Evolutionary conservation across 2,329 filamentous ascomycete species (phyloP), one percentile per base, ranked within the genome.

Genomic region (Xylaria arbuscula): DNA sequence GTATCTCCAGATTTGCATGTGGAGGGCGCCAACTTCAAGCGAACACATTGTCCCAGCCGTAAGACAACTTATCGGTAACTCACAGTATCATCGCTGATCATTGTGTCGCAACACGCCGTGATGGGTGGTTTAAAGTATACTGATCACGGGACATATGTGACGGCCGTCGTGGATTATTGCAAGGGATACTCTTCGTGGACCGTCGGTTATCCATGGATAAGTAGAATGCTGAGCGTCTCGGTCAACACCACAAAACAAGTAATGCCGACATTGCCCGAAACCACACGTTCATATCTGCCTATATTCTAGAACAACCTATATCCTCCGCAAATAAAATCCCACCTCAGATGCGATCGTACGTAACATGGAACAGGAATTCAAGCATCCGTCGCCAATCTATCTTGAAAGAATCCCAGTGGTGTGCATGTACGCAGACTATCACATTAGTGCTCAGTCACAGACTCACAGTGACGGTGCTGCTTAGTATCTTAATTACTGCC

Each of bases 241-340:
- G 40, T 68, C 54, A n/a, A 65, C 54, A 59, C 45, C 62, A 61
- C 50, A 59, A 40, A 58, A 53, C n/a, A n/a, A 60, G 66, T 62
- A 59, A 70, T 70, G 70, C 70, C 70, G 70, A 71, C 59, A 64
- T 66, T 69, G 70, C 66, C 64, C 67, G 71, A 69, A 61, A 61
- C 57, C 40, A 36, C 36, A 24, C 42, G 22, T 54, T 32, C 7
- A 28, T 3, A 45, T n/a, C 19, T 40, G 40, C 53, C 51, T 62
- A 7, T 59, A 19, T 67, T 71, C 66, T 63, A 67, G 56, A 64
- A 62, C 19, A 34, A 17, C 15, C 59, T 51, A 64, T 63, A 13
- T 34, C 47, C 64, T 54, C 48, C 53, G n/a, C 57, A 54, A 34
- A 22, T 13, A 53, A 7, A 38, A 3, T 34, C 55, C 59, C 40